These are phyloP conservation scores for Corymbia maculata DNA, from an alignment of 345 rosid genomes.

Conservation along the genomic window DNA sequence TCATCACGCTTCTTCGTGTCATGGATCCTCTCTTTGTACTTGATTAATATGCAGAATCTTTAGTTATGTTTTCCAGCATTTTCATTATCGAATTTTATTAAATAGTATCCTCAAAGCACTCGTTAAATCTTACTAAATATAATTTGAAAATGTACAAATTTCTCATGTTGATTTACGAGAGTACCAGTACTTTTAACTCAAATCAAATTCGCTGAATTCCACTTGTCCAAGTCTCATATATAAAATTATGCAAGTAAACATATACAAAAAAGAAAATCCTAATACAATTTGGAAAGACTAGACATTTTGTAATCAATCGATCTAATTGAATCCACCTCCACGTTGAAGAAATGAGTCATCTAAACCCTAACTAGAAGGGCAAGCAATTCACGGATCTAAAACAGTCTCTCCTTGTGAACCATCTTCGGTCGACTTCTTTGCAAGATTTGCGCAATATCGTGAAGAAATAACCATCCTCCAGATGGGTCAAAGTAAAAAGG, in stretches of 20 bases:
- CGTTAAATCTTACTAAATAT: background rate
- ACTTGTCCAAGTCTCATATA: background rate
- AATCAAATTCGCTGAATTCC: background rate
- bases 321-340: background rate
- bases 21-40: background rate
- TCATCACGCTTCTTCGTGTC: background rate
- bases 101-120: background rate
- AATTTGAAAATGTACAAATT: background rate
- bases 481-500: background rate
- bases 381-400: background rate
- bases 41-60: background rate
- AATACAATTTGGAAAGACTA: background rate
- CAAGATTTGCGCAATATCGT: background rate
- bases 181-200: background rate
- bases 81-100: background rate
- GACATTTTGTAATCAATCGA: background rate
- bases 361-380: background rate
- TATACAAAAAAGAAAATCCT: background rate
- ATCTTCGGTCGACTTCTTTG: background rate
- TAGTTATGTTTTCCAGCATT: background rate
- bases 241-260: background rate
- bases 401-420: background rate
- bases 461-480: background rate
- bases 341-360: background rate
- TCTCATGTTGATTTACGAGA: background rate